Base-by-base conservation (phyloP, 1,284 basidiomycete species). In the Ganoderma multipileum region DNA sequence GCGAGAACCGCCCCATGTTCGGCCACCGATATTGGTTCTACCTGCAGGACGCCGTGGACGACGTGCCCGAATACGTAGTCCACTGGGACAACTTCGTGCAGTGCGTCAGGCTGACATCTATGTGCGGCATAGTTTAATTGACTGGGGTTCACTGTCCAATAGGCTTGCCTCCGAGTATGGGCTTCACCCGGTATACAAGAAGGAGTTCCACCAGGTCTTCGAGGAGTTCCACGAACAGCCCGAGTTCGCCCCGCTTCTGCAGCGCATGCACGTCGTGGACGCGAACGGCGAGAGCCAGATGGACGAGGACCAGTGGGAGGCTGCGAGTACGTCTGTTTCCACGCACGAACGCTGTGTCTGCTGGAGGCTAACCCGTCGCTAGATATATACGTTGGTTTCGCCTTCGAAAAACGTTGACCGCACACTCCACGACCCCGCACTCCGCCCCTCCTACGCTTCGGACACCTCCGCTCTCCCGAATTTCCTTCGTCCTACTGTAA, bases 1-100 rank as follows among this genome's bases (percentile, higher is more conserved):
- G 86, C 70, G 81, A 85, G 12, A 83, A 89, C 68, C 83, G 86
- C 64, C 89, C 92, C 9, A 74, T 90, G 16, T 97, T 92, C 77
- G 98, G 98, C 4, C 94, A 98, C 79, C 90, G 93, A 68, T 99
- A 99, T 78, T 92, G 88, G 79, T 99, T 99, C 84, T 98, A 89
- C 82, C 87, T 99, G 39, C 83, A 90, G 76, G 98, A 99, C 76
- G 98, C 98, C 1, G 97, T 99, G 4, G 96, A 96, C 74, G 92
- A 99, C 76, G 97, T 99, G 38, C 97, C 97, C 2, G 98, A 99
- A 79, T 99, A 97, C 76, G 86, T 99, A 61, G 97, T 99, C 11
- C 87, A 91, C 66, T 99, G 97, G 96, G 91, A 95, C 42, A 91
- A 92, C 74, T 99, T 99, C 78, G 91, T 93, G 58, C 81, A 88